Conservation (phyloP, 179 eudicot species). For the Beta lomatogona region DNA sequence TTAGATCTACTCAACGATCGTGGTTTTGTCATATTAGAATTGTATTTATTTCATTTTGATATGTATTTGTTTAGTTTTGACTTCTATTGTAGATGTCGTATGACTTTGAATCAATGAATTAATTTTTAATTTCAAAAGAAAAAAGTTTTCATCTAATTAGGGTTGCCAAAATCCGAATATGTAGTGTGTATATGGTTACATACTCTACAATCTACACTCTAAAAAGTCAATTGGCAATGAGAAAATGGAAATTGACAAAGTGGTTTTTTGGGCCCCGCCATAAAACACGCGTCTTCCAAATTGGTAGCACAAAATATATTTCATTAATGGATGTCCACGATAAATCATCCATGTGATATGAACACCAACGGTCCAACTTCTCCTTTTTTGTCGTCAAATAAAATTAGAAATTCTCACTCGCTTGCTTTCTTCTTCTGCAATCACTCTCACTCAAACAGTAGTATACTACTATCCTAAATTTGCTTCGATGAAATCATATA, state of each 20-base stretch:
- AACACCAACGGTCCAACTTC: conserved; percentile 17
- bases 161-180: too few species aligned
- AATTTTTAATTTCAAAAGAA: too few species aligned
- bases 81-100: too few species aligned
- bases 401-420: background rate
- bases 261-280: background rate
- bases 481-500: background rate
- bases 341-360: conserved; percentile 15
- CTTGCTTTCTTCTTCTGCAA: background rate
- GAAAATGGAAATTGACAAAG: background rate
- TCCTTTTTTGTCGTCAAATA: background rate
- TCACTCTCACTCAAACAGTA: conserved; percentile 11
- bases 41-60: too few species aligned
- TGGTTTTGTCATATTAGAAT: too few species aligned
- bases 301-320: background rate
- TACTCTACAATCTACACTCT: too few species aligned
- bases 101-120: too few species aligned
- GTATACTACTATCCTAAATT: background rate
- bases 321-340: background rate
- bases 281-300: conserved; percentile 9
- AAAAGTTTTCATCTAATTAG: too few species aligned
- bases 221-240: background rate
- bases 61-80: too few species aligned
- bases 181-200: too few species aligned
- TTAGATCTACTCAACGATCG: too few species aligned